Conservation (phyloP, 495 filamentous ascomycete species). For the Emericellopsis terricola region DNA sequence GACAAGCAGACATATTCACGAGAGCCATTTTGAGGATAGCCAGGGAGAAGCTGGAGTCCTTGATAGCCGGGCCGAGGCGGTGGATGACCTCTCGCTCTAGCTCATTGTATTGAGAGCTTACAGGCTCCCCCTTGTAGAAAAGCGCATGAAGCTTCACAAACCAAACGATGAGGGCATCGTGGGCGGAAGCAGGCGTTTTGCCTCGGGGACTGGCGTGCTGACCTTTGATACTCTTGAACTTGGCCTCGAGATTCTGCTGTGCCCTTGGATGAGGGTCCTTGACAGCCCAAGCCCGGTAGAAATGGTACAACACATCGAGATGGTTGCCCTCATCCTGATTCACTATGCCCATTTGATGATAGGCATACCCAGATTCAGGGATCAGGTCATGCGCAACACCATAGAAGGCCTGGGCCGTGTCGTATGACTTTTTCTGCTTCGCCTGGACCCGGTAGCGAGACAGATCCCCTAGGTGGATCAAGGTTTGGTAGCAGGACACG, state of each 20-base stretch:
- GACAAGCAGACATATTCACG: conserved; percentile 72
- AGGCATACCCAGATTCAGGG: conserved; percentile 59
- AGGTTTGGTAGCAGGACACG: conserved; percentile 60
- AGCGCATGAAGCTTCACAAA: conserved; percentile 79
- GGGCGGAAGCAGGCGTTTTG: not conserved
- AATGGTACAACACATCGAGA: conserved; percentile 68
- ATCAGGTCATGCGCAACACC: conserved; percentile 59
- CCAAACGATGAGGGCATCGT: conserved; percentile 45
- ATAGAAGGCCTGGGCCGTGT: conserved; percentile 63
- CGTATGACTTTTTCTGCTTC: conserved; percentile 51
- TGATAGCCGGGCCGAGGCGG: conserved; percentile 54
- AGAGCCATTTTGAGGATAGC: conserved; percentile 63
- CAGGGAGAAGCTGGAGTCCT: conserved; percentile 30
- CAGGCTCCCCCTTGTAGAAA: conserved; percentile 50
- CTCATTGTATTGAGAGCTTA: conserved; percentile 55
- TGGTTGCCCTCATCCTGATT: conserved; percentile 57
- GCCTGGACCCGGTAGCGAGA: conserved; percentile 54
- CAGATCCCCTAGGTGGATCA: conserved; percentile 79
- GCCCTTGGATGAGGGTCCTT: conserved; percentile 57
- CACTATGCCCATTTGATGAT: conserved; percentile 83
- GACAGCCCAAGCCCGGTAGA: conserved; percentile 64
- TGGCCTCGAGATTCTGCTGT: conserved; percentile 54
- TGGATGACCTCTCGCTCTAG: conserved; percentile 73
- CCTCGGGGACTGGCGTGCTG: conserved; percentile 3
- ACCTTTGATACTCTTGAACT: conserved; percentile 48